Base-by-base conservation (phyloP, 2,329 filamentous ascomycete genomes). In the Fusarium setosum region DNA sequence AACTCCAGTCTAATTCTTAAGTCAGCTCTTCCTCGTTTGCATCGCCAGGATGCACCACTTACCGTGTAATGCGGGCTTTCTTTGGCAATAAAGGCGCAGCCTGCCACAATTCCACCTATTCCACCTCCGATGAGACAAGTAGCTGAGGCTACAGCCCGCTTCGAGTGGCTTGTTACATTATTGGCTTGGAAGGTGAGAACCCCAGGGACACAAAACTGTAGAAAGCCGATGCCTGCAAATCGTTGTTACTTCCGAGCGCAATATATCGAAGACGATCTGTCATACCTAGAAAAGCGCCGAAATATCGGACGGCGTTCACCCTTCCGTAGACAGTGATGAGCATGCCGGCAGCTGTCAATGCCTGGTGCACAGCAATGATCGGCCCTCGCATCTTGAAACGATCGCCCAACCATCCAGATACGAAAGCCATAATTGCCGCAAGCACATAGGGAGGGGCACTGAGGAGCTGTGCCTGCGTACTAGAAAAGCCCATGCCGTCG, bases 151-250 rank as follows among this genome's bases (percentile, higher is more conserved):
- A 60, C 51, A 21, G 32, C 40, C 10, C 57, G 45, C 29, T 60
- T 60, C 11, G 45, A 60, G n/a, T 60, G 57, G 9, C 44, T 42
- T 3, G 51, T 56, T 15, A 60, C 48, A 18, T 60, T 56, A 20
- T 60, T 60, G 17, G 51, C 57, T 40, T 60, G 57, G 47, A 60
- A 56, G 4, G 51, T 51, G 17, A 56, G 32, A 12, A 51, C 35
- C 5, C 51, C 57, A n/a, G 57, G 57, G 1, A 60, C 57, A 13
- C 56, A 59, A 8, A 54, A 54, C 5, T 59, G 42, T 15, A 59
- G 49, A 17, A 59, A 59, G 13, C 56, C 56, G 15, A 55, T 23
- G 11, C 56, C 49, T 51, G 15, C 20, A 17, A 13, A 52, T 12
- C 15, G 17, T 11, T 8, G 20, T 23, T 5, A 13, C 10, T 17